These are phyloP conservation scores for Boletus mariae DNA, from an alignment of 1,284 basidiomycete species.

Conservation along the genomic window DNA sequence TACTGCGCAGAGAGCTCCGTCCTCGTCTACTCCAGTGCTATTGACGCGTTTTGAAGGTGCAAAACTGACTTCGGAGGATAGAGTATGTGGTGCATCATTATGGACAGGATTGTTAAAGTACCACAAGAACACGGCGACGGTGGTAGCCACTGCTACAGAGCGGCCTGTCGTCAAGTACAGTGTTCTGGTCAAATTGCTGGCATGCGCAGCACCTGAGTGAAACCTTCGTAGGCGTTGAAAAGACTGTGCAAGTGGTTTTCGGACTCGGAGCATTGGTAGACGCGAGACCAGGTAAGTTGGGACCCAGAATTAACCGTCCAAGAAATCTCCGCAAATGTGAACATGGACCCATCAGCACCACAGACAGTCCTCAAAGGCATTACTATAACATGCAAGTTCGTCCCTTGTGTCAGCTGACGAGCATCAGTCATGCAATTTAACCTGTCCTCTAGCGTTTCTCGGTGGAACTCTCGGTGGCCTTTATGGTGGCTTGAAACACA, in stretches of 20 bases:
- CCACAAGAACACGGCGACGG: constrained; percentile 34
- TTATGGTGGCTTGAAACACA: constrained; percentile 47
- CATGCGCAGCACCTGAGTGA: constrained; percentile 22
- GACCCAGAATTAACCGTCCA: neutral
- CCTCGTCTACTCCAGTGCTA: constrained; percentile 23
- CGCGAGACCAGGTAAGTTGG: neutral
- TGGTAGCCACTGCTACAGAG: constrained; percentile 15
- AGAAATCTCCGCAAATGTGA: neutral
- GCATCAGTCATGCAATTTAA: constrained; percentile 12
- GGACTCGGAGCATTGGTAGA: constrained; percentile 13
- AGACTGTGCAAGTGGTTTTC: constrained; percentile 6
- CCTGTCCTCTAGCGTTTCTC: constrained; percentile 38
- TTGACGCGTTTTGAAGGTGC: constrained; percentile 3
- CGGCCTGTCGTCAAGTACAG: neutral
- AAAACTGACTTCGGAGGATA: constrained; percentile 7
- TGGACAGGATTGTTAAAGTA: constrained; percentile 31
- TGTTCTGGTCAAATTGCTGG: constrained; percentile 11
- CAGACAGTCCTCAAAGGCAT: constrained; percentile 53
- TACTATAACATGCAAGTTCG: constrained; percentile 71
- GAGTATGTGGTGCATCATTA: constrained; percentile 31
- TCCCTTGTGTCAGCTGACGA: constrained; percentile 34
- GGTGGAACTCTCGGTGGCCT: constrained; percentile 52
- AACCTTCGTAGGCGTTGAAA: constrained; percentile 1
- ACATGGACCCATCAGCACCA: constrained; percentile 39
- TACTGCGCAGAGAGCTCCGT: constrained; percentile 38